Percentiles rank a stretch among this genome's conserved stretches.
These are phyloP conservation scores for Thraustotheca clavata DNA, from an alignment of 352 stramenopile species.

Conservation along the genomic window DNA sequence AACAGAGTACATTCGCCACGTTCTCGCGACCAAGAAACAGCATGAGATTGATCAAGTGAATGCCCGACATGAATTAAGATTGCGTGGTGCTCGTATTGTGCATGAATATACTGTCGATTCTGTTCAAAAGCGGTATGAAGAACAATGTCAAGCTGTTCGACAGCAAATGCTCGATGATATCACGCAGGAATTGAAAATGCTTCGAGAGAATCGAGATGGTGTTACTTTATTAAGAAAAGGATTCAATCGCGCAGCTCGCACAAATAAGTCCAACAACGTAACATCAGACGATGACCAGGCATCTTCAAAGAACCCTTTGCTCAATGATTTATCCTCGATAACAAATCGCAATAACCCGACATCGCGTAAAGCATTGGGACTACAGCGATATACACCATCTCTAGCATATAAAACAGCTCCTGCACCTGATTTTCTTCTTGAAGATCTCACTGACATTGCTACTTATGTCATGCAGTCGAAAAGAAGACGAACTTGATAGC, in stretches of 20 bases:
- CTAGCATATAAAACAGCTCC: background rate
- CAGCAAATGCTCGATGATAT: constrained; percentile 5
- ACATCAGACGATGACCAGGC: background rate
- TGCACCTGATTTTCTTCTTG: background rate
- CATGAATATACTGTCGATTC: background rate
- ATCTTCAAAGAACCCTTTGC: background rate
- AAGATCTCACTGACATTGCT: background rate
- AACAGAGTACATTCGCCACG: background rate
- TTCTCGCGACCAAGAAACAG: background rate
- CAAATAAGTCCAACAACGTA: background rate
- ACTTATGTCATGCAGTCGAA: background rate
- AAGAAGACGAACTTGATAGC: no score
- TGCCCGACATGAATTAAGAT: background rate
- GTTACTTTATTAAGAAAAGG: constrained; percentile 6
- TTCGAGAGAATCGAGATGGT: constrained; percentile 12
- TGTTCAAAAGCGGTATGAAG: background rate
- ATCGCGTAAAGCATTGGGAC: background rate
- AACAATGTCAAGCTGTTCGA: background rate
- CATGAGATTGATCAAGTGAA: background rate
- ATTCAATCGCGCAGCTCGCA: background rate
- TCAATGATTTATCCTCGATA: background rate
- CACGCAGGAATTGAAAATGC: background rate
- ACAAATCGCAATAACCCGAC: background rate
- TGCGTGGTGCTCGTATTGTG: background rate
- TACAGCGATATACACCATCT: background rate